Evolutionary conservation across 768 basidiomycete species (phyloP), one percentile per base, ranked within the genome.

Genomic region (Chiua virens): DNA sequence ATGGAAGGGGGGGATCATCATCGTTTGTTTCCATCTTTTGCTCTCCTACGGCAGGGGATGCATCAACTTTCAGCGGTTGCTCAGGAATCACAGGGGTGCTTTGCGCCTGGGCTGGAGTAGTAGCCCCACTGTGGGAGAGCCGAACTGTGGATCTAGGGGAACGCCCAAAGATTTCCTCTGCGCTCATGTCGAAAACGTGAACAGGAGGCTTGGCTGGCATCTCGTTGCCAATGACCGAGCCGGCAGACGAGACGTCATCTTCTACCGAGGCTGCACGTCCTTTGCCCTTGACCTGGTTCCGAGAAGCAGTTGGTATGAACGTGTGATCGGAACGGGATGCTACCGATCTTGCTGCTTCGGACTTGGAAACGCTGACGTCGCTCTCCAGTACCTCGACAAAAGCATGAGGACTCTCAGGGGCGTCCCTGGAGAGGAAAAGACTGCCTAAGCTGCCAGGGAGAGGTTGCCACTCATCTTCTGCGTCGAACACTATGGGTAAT

Each of bases 381-480:
- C 71, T 73, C 34, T 75, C 73, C 27, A 87, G 62, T 32, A 76
- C 72, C 66, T 86, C 84, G 13, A 87, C 80, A 61, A 79, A 87
- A 3, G 82, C 86, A 68, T 86, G 85, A 4, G 82, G 78, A 45
- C 72, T 76, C 21, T 74, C 71, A 42, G 65, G 58, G 35, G 66
- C 64, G 5, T 67, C 64, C 35, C 53, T 55, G 27, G 64, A 64
- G 30, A 64, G 56, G 56, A 78, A 75, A 15, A 82, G 61, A 22
- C 72, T 76, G 27, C 73, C 72, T 14, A 79, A 54, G 49, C 54
- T 62, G 6, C 63, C 62, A 20, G 77, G 78, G 27, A 87, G 72
- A 41, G 71, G 72, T 60, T 87, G 82, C 88, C 87, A 89, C 37
- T 82, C 85, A 37, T 82, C 79, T 21, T 83, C 81, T 42, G 72